Conservation (phyloP, 1,284 basidiomycete genomes). For the Ceratobasidium sp. region DNA sequence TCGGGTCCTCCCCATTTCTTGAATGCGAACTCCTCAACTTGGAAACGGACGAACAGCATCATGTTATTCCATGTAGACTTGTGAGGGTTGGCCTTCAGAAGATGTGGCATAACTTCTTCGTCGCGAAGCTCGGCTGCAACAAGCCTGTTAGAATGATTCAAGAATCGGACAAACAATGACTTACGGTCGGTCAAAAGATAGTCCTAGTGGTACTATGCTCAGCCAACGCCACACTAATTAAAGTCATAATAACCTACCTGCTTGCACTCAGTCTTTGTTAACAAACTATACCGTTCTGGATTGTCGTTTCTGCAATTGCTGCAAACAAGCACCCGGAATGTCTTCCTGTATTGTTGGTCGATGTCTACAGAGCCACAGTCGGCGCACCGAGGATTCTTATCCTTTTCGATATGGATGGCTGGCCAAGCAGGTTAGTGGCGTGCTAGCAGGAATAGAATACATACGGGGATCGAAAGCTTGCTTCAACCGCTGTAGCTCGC, state of each 20-base stretch:
- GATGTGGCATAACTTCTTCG: slow-evolving; percentile 90
- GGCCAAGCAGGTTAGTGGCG: slow-evolving; percentile 52
- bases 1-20: slow-evolving; percentile 97
- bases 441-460: slow-evolving; percentile 54
- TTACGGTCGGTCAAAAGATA: slow-evolving; percentile 90
- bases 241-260: slow-evolving; percentile 69
- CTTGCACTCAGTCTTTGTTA: slow-evolving; percentile 99
- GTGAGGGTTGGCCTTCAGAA: slow-evolving; percentile 97
- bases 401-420: slow-evolving; percentile 78
- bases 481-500: slow-evolving; percentile 76
- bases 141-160: neutral
- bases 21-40: slow-evolving; percentile 97
- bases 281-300: slow-evolving; percentile 92
- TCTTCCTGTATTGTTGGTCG: slow-evolving; percentile 82
- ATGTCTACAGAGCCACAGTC: slow-evolving; percentile 89
- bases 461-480: slow-evolving; percentile 79
- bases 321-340: slow-evolving; percentile 89
- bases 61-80: slow-evolving; percentile 98
- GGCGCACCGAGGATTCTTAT: slow-evolving; percentile 82
- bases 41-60: slow-evolving; percentile 97
- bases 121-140: slow-evolving; percentile 90
- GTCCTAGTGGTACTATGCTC: slow-evolving; percentile 66
- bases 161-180: slow-evolving; percentile 50
- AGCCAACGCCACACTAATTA: slow-evolving; percentile 4
- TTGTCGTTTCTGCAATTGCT: slow-evolving; percentile 88